phyloP scores from a whole-genome alignment of 495 filamentous ascomycete species.

The Aspergillus incahuasiensis region DNA sequence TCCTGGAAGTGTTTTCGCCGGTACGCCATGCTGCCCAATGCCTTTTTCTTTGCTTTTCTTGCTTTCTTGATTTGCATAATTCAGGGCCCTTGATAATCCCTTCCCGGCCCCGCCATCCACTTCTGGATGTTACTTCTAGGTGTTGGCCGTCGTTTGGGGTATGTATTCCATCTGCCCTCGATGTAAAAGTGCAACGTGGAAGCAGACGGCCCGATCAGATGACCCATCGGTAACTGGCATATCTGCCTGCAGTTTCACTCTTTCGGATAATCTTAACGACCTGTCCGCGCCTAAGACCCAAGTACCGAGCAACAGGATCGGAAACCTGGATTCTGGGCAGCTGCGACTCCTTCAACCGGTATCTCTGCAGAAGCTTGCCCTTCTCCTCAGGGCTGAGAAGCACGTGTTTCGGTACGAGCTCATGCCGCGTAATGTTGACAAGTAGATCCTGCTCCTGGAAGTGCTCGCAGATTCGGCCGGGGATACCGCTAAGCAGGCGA shows the following conservation, averaged over 20 bases:
- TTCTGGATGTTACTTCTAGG: neutral
- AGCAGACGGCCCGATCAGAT: conserved; percentile 34
- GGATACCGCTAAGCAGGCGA: conserved; percentile 67
- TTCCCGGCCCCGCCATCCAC: neutral
- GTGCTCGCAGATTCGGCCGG: conserved; percentile 76
- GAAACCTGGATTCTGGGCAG: conserved; percentile 84
- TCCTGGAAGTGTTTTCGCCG: conserved; percentile 29
- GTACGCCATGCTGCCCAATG: conserved; percentile 46
- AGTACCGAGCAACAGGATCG: conserved; percentile 88
- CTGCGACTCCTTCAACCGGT: conserved; percentile 95
- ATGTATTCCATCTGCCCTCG: neutral
- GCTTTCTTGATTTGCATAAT: neutral
- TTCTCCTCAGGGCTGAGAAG: conserved; percentile 89
- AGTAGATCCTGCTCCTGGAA: conserved; percentile 94
- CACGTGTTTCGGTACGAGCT: conserved; percentile 92
- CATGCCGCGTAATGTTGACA: conserved; percentile 97
- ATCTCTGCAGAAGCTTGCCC: conserved; percentile 71
- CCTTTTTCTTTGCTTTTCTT: conserved; percentile 22
- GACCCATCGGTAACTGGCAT: conserved; percentile 61
- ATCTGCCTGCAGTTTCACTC: conserved; percentile 57
- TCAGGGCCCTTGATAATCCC: neutral
- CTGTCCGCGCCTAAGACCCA: conserved; percentile 87
- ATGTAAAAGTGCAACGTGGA: too few relatives aligned
- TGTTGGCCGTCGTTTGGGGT: neutral
- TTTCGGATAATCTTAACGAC: conserved; percentile 97